Conservation (phyloP, 441 rosid genomes). For the Populus hybrid region DNA sequence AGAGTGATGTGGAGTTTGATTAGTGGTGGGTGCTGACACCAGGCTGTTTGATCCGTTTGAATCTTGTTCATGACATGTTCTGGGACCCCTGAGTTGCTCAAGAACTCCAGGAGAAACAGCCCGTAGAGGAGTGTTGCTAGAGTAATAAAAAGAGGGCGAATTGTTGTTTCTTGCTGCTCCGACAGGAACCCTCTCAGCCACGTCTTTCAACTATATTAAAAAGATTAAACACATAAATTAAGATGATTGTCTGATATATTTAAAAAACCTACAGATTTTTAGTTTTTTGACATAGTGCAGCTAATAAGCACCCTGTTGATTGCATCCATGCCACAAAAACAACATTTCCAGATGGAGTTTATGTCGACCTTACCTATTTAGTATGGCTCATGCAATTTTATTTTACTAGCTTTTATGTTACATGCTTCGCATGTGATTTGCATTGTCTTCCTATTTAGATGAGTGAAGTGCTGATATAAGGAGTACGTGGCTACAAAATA, state of each 20-base stretch:
- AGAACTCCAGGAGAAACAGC: conserved; percentile 48
- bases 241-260: neutral
- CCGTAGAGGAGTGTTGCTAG: conserved; percentile 47
- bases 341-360: neutral
- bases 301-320: neutral
- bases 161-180: conserved; percentile 56
- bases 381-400: neutral
- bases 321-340: neutral
- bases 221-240: neutral
- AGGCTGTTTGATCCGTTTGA: conserved; percentile 42
- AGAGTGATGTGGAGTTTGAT: conserved; percentile 32
- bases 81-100: conserved; percentile 48
- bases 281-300: neutral
- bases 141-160: conserved; percentile 52
- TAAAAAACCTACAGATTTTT: neutral
- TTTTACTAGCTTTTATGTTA: neutral
- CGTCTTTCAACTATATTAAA: conserved; percentile 60
- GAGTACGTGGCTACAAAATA: no score
- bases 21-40: conserved; percentile 38
- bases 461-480: no score
- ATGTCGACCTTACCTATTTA: neutral
- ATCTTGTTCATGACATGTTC: conserved; percentile 48
- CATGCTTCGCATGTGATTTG: no score
- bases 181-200: conserved; percentile 91
- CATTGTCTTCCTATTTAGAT: no score